These are phyloP conservation scores for Gossypium anomalum DNA, from an alignment of 345 rosid genomes.

Conservation along the genomic window DNA sequence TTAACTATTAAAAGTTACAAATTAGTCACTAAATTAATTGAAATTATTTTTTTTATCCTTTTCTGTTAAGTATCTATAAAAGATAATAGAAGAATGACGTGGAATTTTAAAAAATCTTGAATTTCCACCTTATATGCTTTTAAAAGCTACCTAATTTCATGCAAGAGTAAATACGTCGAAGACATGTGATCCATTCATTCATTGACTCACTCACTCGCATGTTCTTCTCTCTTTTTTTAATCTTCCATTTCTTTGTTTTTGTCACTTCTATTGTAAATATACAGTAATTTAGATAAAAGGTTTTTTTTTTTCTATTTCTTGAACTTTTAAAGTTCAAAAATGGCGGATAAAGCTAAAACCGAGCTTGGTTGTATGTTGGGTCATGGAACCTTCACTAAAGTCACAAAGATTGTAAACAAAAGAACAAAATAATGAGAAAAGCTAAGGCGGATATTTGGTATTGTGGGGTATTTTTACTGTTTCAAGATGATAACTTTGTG, in stretches of 20 bases:
- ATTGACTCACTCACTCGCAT: too few relatives aligned
- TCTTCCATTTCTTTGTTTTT: neutral
- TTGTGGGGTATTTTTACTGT: too few relatives aligned
- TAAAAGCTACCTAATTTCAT: too few relatives aligned
- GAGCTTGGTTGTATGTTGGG: conserved; percentile 79
- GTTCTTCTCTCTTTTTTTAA: neutral
- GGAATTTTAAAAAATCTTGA: too few relatives aligned
- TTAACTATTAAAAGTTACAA: too few relatives aligned
- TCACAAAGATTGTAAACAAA: conserved; percentile 8
- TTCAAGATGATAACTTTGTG: too few relatives aligned
- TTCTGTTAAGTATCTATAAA: too few relatives aligned
- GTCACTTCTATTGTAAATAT: neutral
- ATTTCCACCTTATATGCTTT: too few relatives aligned
- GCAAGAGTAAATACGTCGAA: conserved; percentile 60
- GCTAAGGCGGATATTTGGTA: too few relatives aligned
- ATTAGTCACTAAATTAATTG: accelerated
- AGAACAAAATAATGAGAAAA: too few relatives aligned
- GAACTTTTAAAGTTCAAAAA: neutral
- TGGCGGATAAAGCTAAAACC: conserved; percentile 19
- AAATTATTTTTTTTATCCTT: too few relatives aligned
- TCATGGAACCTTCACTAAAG: conserved; percentile 86
- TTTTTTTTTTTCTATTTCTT: neutral
- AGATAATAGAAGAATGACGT: too few relatives aligned
- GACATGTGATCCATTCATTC: conserved; percentile 65
- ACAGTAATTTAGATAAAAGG: neutral